Evolutionary conservation across 2,329 filamentous ascomycete species (phyloP).

Genomic region (Exophiala viscosa): DNA sequence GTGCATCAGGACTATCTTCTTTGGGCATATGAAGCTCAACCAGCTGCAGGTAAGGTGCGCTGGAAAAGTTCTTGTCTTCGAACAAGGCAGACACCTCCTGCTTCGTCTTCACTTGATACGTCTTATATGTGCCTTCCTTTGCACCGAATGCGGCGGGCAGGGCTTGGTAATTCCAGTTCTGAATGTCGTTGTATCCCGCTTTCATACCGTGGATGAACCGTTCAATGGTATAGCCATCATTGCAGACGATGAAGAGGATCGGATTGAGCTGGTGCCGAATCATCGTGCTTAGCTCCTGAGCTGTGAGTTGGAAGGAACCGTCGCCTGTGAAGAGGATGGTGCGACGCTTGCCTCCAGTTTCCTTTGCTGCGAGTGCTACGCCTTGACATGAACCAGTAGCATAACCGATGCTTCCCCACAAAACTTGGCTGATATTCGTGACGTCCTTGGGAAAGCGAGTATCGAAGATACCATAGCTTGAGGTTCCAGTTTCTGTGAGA

Average conservation of each 20-base stretch:
- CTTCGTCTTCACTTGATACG: slow-evolving; percentile 64
- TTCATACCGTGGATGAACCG: slow-evolving; percentile 54
- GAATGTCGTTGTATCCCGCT: slow-evolving; percentile 54
- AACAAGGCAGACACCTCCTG: slow-evolving; percentile 24
- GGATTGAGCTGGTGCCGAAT: slow-evolving; percentile 52
- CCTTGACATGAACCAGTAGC: slow-evolving; percentile 58
- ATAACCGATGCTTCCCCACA: slow-evolving; percentile 60
- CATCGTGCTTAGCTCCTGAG: slow-evolving; percentile 63
- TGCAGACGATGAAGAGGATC: slow-evolving; percentile 55
- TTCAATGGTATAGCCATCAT: slow-evolving; percentile 59
- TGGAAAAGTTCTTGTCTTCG: slow-evolving; percentile 34
- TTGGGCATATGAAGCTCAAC: slow-evolving; percentile 42
- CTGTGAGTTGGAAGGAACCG: slow-evolving; percentile 63
- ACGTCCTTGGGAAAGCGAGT: slow-evolving; percentile 50
- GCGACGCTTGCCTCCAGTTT: slow-evolving; percentile 52
- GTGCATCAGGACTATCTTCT: slow-evolving; percentile 35
- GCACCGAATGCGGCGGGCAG: slow-evolving; percentile 36
- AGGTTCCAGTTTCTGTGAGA: slow-evolving; percentile 59
- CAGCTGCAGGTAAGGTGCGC: slow-evolving; percentile 39
- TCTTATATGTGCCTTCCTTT: slow-evolving; percentile 43
- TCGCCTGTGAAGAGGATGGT: slow-evolving; percentile 60
- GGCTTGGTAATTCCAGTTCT: slow-evolving; percentile 50
- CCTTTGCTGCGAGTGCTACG: slow-evolving; percentile 52
- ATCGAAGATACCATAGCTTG: slow-evolving; percentile 53
- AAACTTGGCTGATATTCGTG: slow-evolving; percentile 50